Conservation (phyloP, 2,329 filamentous ascomycete species). For the Botrytis fabae region DNA sequence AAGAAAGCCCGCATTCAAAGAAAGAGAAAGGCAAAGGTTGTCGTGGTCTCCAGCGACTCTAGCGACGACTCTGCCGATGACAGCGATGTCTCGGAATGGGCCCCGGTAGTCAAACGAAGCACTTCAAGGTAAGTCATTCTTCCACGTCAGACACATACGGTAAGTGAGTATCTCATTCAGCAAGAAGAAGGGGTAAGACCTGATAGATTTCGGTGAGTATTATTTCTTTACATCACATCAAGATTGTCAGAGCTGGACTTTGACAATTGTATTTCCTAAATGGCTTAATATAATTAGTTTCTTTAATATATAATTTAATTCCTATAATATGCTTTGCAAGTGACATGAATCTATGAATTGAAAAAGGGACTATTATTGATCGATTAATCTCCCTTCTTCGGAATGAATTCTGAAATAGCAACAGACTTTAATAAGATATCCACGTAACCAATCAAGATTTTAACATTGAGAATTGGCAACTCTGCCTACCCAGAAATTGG, state of each 20-base stretch:
- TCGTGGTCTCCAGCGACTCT: background rate
- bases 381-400: background rate
- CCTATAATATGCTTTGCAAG: background rate
- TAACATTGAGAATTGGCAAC: background rate
- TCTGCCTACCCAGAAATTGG: background rate
- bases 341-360: background rate
- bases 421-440: background rate
- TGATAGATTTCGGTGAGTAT: background rate
- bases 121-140: background rate
- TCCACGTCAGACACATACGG: background rate
- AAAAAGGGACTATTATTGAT: no score
- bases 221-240: conserved; percentile 4
- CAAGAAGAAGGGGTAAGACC: background rate
- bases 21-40: background rate
- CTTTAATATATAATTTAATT: background rate
- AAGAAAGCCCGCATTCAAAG: background rate
- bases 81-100: background rate
- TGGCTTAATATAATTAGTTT: background rate
- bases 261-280: background rate
- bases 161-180: conserved; percentile 8
- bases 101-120: background rate
- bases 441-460: background rate
- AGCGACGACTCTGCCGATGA: background rate
- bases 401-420: background rate
- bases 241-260: conserved; percentile 1